Conservation (phyloP, 345 rosid genomes). For the Arabidopsis suecica region DNA sequence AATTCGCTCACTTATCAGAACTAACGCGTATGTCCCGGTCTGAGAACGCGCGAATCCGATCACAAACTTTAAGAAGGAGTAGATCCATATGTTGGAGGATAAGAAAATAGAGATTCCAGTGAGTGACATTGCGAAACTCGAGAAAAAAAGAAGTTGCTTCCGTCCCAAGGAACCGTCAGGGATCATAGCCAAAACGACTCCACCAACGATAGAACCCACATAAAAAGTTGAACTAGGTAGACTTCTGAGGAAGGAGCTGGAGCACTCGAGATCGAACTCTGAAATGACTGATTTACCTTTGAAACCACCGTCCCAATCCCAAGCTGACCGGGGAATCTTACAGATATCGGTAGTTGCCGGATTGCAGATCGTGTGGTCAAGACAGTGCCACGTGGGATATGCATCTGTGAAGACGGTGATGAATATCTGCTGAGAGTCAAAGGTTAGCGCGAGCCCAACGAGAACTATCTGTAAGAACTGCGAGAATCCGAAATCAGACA, state of each 20-base stretch:
- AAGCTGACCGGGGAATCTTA: slow-evolving; percentile 48
- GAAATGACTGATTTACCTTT: slow-evolving; percentile 52
- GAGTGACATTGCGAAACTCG: slow-evolving; percentile 45
- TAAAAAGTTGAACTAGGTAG: slow-evolving; percentile 62
- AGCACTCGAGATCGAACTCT: slow-evolving; percentile 61
- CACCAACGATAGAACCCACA: slow-evolving; percentile 52
- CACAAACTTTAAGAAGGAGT: slow-evolving; percentile 41
- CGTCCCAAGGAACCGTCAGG: slow-evolving; percentile 51
- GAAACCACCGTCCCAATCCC: slow-evolving; percentile 58
- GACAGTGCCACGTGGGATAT: slow-evolving; percentile 65
- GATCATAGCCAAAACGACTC: slow-evolving; percentile 40
- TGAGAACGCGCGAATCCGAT: slow-evolving; percentile 48
- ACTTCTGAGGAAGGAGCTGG: slow-evolving; percentile 50
- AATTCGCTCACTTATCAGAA: slow-evolving; percentile 50
- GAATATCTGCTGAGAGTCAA: slow-evolving; percentile 71
- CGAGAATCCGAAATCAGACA: slow-evolving; percentile 31
- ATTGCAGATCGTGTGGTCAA: slow-evolving; percentile 31
- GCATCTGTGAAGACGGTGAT: slow-evolving; percentile 68
- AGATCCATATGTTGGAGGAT: slow-evolving; percentile 50
- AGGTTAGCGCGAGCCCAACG: slow-evolving; percentile 58
- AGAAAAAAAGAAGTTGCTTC: slow-evolving; percentile 48
- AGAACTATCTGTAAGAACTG: slow-evolving; percentile 55
- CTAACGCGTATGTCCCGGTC: slow-evolving; percentile 51
- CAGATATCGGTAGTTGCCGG: slow-evolving; percentile 45
- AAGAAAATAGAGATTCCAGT: slow-evolving; percentile 43